Conservation (phyloP, 139 green algal genomes). For the Spirogloea muscicola region DNA sequence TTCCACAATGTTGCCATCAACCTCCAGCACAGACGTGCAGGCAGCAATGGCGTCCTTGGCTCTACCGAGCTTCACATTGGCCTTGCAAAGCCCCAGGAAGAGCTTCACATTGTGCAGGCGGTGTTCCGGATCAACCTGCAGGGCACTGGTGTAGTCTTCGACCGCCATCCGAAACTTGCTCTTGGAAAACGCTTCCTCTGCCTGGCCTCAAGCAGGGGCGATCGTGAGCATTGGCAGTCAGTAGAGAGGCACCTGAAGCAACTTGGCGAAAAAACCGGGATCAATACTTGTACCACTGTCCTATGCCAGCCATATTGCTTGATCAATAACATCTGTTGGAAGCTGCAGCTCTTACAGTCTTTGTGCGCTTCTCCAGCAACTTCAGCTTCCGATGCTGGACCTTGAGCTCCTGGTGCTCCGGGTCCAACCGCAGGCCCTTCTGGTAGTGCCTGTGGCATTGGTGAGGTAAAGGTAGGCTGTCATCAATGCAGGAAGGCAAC, state of each 20-base stretch:
- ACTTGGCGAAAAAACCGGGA: neutral
- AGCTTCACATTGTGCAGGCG: constrained; percentile 34
- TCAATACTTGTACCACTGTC: too few relatives aligned
- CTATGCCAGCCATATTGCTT: too few relatives aligned
- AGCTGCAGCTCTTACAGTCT: too few relatives aligned
- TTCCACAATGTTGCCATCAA: constrained; percentile 31
- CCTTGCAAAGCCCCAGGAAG: constrained; percentile 44
- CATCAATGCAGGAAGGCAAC: too few relatives aligned
- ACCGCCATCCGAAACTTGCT: constrained; percentile 25
- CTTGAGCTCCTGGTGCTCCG: constrained; percentile 45
- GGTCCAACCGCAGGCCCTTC: constrained; percentile 30
- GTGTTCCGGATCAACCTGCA: constrained; percentile 28
- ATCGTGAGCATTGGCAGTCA: neutral
- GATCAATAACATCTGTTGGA: too few relatives aligned
- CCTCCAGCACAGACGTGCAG: constrained; percentile 21
- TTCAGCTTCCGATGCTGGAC: constrained; percentile 49
- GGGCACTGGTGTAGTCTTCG: constrained; percentile 27
- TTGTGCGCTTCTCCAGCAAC: constrained; percentile 41
- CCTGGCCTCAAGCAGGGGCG: too few relatives aligned
- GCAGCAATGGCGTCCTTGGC: constrained; percentile 30
- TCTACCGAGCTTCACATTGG: constrained; percentile 25
- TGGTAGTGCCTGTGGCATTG: constrained; percentile 48
- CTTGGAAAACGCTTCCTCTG: constrained; percentile 22
- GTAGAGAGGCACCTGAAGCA: neutral
- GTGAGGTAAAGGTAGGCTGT: too few relatives aligned